Evolutionary conservation across 2,329 filamentous ascomycete genomes (phyloP).

Genomic region (Aspergillus pseudoterreus): DNA sequence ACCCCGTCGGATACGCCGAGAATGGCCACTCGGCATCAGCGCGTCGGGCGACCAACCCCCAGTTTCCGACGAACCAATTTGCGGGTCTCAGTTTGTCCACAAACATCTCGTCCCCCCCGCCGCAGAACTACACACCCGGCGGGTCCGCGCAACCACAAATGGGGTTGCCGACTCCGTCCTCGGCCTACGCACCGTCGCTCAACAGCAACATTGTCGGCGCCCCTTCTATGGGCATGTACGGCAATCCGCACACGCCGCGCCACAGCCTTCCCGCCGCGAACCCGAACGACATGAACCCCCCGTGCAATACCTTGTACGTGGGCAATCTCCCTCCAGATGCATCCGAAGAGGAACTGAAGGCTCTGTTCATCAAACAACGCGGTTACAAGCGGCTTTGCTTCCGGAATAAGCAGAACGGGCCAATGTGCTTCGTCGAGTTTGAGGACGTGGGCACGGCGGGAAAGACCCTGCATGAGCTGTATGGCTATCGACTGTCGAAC

Average conservation of each 20-base stretch:
- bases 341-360: constrained; percentile 91
- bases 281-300: constrained; percentile 91
- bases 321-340: constrained; percentile 93
- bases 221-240: constrained; percentile 54
- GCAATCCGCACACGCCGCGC: constrained; percentile 55
- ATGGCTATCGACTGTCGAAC: constrained; percentile 82
- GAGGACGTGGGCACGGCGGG: constrained; percentile 90
- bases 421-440: constrained; percentile 99
- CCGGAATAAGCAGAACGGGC: constrained; percentile 88
- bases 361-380: constrained; percentile 85
- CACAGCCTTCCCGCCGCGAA: constrained; percentile 82
- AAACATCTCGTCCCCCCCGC: constrained; percentile 54
- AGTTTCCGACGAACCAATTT: constrained; percentile 67
- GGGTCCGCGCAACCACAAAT: constrained; percentile 39
- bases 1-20: constrained; percentile 66
- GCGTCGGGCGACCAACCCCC: constrained; percentile 66
- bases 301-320: constrained; percentile 96
- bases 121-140: constrained; percentile 52
- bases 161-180: constrained; percentile 49
- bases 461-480: constrained; percentile 83
- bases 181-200: constrained; percentile 58
- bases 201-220: constrained; percentile 47
- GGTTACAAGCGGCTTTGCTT: constrained; percentile 96
- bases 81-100: constrained; percentile 69
- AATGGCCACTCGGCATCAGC: constrained; percentile 52